Conservation (phyloP, 352 stramenopile species). For the Phytopythium litorale region DNA sequence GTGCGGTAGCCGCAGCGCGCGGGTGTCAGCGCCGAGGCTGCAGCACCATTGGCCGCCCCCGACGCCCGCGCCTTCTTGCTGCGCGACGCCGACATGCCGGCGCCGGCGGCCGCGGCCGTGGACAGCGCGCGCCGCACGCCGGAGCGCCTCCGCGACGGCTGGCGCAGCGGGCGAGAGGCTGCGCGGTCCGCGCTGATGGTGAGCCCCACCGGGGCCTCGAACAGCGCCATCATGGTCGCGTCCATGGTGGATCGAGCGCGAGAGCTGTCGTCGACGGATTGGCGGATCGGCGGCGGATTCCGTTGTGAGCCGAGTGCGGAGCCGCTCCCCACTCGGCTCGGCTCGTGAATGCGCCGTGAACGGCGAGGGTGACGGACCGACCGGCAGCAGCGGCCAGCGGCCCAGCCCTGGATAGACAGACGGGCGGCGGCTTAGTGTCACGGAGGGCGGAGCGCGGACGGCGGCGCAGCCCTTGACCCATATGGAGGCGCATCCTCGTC, state of each 20-base stretch:
- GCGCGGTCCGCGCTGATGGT: conserved; percentile 23
- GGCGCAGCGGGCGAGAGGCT: not conserved
- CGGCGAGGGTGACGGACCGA: conserved; percentile 4
- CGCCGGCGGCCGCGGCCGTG: conserved; percentile 9
- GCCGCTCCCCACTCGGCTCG: no score
- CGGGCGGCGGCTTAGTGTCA: conserved; percentile 1
- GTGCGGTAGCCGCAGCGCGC: conserved; percentile 75
- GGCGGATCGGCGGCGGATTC: conserved; percentile 6
- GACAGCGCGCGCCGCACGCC: not conserved
- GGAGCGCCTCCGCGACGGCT: not conserved
- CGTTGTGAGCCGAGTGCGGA: not conserved
- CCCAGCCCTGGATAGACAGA: conserved; percentile 4
- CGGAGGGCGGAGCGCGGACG: not conserved
- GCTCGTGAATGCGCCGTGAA: conserved; percentile 6
- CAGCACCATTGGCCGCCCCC: conserved; percentile 5
- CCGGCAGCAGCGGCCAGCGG: not conserved
- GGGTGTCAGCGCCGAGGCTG: conserved; percentile 22
- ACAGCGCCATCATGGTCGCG: not conserved
- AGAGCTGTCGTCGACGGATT: not conserved
- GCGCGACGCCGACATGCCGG: conserved; percentile 3
- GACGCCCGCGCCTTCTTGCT: conserved; percentile 12
- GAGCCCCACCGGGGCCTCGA: conserved; percentile 6
- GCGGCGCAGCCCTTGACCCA: conserved; percentile 2
- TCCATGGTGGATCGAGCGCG: no score
- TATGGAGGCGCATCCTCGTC: conserved; percentile 5